Evolutionary conservation across 176 grass and related monocot genomes (phyloP).

Genomic region (Calamus simplicifolius): DNA sequence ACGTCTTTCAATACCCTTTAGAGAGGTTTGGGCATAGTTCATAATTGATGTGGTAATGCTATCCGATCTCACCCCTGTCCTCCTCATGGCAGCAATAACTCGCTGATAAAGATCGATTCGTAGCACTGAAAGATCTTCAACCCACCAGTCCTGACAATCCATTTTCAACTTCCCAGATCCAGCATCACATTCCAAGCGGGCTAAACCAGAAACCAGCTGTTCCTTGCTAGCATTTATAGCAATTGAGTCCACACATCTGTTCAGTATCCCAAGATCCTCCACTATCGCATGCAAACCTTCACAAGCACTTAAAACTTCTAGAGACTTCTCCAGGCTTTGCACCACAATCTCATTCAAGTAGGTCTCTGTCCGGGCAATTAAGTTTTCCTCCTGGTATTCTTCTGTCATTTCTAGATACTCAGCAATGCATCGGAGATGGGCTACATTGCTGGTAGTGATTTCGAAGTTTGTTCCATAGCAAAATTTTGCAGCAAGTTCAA

Average conservation of each 20-base stretch:
- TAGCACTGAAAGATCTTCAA: conserved; percentile 37
- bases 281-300: conserved; percentile 16
- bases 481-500: conserved; percentile 49
- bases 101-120: conserved; percentile 42
- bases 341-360: conserved; percentile 39
- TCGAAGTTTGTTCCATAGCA: conserved; percentile 48
- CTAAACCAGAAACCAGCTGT: conserved; percentile 40
- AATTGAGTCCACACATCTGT: conserved; percentile 40
- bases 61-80: conserved; percentile 40
- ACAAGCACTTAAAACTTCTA: conserved; percentile 39
- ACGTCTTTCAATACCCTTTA: conserved; percentile 32
- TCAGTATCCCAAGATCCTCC: conserved; percentile 26
- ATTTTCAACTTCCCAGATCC: conserved; percentile 22
- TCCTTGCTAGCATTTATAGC: conserved; percentile 48
- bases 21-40: conserved; percentile 45
- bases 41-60: conserved; percentile 35
- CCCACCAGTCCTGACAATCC: conserved; percentile 48
- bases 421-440: conserved; percentile 37
- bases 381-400: conserved; percentile 33
- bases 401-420: conserved; percentile 50
- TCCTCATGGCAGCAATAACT: conserved; percentile 45
- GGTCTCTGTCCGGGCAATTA: conserved; percentile 35
- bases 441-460: conserved; percentile 28
- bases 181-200: conserved; percentile 29
- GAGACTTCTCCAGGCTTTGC: conserved; percentile 40